A percentile compares a stretch with the other conserved stretches of the same genome.
Conservation (phyloP, 1,284 basidiomycete genomes). For the Tilletia indica region DNA sequence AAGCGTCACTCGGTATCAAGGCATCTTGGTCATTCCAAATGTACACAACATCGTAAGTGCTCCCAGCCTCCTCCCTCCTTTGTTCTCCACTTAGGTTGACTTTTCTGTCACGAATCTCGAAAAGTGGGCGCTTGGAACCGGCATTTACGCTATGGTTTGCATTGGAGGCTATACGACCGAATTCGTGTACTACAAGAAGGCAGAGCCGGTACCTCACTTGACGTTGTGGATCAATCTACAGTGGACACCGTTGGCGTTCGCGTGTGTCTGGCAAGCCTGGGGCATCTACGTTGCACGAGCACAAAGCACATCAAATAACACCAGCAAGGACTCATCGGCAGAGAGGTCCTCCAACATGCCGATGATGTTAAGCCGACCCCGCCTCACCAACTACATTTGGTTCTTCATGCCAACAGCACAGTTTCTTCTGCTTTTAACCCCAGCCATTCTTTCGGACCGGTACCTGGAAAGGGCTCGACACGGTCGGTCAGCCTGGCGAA, state of each 20-base stretch:
- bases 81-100: too few relatives aligned
- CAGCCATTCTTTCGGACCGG: background rate
- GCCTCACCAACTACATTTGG: constrained; percentile 3
- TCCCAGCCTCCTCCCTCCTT: too few relatives aligned
- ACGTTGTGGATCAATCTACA: background rate
- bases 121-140: background rate
- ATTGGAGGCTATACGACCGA: background rate
- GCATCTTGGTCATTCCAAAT: background rate
- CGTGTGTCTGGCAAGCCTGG: constrained; percentile 6
- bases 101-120: too few relatives aligned
- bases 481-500: background rate
- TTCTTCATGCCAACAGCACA: background rate
- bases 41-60: background rate
- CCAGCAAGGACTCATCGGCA: background rate
- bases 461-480: background rate
- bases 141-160: background rate
- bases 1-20: background rate
- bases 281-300: background rate
- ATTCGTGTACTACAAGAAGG: background rate
- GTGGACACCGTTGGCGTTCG: background rate
- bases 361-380: background rate
- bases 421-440: background rate
- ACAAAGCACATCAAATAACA: background rate
- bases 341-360: background rate
- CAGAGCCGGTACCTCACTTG: background rate